Evolutionary conservation across 495 filamentous ascomycete genomes (phyloP).

Genomic region (Tuber brumale): DNA sequence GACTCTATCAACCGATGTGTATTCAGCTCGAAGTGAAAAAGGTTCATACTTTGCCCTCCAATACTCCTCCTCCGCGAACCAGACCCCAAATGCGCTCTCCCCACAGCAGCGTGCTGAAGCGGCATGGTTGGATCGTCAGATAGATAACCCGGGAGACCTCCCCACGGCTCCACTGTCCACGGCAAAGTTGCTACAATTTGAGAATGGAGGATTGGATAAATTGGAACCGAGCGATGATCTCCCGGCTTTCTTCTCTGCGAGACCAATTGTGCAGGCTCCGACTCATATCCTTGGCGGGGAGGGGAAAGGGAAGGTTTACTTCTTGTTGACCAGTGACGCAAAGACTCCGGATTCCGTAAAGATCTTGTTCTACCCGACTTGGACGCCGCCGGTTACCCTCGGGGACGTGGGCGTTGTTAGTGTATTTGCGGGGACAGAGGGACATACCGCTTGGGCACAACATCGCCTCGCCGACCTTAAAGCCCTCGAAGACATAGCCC

Average conservation of each 20-base stretch:
- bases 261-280: constrained; percentile 41
- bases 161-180: constrained; percentile 33
- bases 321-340: constrained; percentile 28
- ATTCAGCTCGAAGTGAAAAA: constrained; percentile 37
- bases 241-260: constrained; percentile 30
- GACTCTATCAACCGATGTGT: constrained; percentile 25
- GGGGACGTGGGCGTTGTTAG: constrained; percentile 12
- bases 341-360: constrained; percentile 25
- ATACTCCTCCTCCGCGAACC: constrained; percentile 19
- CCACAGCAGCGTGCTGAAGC: constrained; percentile 17
- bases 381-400: constrained; percentile 23
- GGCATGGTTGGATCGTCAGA: constrained; percentile 9
- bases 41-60: constrained; percentile 39
- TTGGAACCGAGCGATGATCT: constrained; percentile 37
- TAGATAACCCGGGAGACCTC: constrained; percentile 12
- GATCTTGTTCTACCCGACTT: constrained; percentile 35
- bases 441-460: constrained; percentile 37
- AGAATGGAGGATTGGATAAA: constrained; percentile 34
- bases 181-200: constrained; percentile 37
- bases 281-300: constrained; percentile 32
- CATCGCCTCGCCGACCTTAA: constrained; percentile 34
- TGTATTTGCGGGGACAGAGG: constrained; percentile 10
- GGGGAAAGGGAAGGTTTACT: constrained; percentile 27
- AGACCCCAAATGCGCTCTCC: constrained; percentile 18
- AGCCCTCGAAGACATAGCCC: constrained; percentile 36